These are phyloP conservation scores for Lactarius deliciosus DNA, from an alignment of 768 basidiomycete species.

Conservation along the genomic window DNA sequence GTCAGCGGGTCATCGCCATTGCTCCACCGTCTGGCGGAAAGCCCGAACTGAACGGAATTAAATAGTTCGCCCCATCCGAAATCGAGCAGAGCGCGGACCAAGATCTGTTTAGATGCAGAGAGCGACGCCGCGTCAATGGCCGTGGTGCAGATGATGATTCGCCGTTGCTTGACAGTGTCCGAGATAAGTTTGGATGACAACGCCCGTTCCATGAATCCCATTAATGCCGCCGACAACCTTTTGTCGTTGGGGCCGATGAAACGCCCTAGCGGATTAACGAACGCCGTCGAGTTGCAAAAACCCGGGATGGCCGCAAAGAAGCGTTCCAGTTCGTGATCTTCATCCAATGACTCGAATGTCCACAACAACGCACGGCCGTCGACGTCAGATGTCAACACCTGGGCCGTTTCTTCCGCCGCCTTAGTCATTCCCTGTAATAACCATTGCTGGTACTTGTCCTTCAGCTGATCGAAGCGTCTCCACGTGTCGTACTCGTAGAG, in stretches of 20 bases:
- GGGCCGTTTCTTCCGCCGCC: slow-evolving; percentile 10
- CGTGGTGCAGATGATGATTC: slow-evolving; percentile 10
- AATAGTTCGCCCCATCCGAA: slow-evolving; percentile 8
- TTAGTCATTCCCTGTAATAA: slow-evolving; percentile 1
- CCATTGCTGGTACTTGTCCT: background rate
- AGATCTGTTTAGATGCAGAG: slow-evolving; percentile 6
- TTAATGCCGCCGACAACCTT: slow-evolving; percentile 9
- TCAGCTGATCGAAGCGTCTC: slow-evolving; percentile 1
- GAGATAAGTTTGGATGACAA: slow-evolving; percentile 10
- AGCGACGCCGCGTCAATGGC: slow-evolving; percentile 8
- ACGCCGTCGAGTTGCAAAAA: slow-evolving; percentile 9
- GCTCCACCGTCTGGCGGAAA: slow-evolving; percentile 8
- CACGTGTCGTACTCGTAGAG: slow-evolving; percentile 7
- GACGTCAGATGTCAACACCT: slow-evolving; percentile 2
- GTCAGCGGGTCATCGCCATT: background rate
- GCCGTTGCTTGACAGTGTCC: slow-evolving; percentile 15
- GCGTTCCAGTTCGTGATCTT: slow-evolving; percentile 17
- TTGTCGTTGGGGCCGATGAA: slow-evolving; percentile 17
- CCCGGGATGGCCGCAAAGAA: slow-evolving; percentile 19
- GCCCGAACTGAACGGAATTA: slow-evolving; percentile 4
- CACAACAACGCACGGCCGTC: slow-evolving; percentile 12
- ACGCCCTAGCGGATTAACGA: background rate
- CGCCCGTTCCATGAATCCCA: slow-evolving; percentile 10
- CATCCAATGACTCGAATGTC: slow-evolving; percentile 19
- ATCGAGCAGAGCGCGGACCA: slow-evolving; percentile 6